These are phyloP conservation scores for Cystoisospora suis DNA, from an alignment of 169 alveolate genomes.

Conservation along the genomic window DNA sequence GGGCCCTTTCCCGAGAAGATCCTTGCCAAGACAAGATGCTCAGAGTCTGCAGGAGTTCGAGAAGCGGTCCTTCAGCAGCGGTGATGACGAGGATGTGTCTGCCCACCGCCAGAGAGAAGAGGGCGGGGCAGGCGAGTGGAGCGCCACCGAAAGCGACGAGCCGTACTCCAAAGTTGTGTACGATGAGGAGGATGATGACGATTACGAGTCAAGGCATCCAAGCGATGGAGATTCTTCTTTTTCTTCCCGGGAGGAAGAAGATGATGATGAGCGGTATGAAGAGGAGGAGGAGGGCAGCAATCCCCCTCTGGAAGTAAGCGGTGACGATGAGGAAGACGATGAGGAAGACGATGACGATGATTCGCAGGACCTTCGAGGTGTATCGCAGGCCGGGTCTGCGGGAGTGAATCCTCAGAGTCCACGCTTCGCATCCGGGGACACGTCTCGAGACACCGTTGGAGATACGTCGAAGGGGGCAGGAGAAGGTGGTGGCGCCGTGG, in stretches of 20 bases:
- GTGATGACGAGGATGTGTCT: neutral
- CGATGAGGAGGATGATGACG: neutral
- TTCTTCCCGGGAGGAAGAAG: neutral
- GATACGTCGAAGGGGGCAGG: neutral
- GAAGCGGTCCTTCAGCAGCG: neutral
- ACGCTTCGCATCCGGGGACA: too few species aligned
- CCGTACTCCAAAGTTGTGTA: neutral
- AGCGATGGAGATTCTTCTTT: neutral
- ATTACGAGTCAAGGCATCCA: too few species aligned
- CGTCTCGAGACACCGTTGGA: neutral
- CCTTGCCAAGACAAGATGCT: too few species aligned
- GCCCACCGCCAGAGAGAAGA: neutral
- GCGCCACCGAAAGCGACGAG: slow-evolving; percentile 15
- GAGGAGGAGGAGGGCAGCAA: slow-evolving; percentile 6
- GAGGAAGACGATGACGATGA: slow-evolving; percentile 10
- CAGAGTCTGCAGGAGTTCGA: neutral
- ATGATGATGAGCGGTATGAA: neutral
- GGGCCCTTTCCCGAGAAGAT: too few species aligned
- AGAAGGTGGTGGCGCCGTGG: neutral
- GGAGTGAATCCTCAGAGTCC: too few species aligned
- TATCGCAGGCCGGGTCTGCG: too few species aligned
- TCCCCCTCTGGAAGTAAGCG: neutral
- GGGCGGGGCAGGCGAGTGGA: neutral
- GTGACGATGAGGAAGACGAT: slow-evolving; percentile 33
- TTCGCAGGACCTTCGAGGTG: neutral